Evolutionary conservation across 495 filamentous ascomycete species (phyloP).

Genomic region (Lindgomyces ingoldianus): DNA sequence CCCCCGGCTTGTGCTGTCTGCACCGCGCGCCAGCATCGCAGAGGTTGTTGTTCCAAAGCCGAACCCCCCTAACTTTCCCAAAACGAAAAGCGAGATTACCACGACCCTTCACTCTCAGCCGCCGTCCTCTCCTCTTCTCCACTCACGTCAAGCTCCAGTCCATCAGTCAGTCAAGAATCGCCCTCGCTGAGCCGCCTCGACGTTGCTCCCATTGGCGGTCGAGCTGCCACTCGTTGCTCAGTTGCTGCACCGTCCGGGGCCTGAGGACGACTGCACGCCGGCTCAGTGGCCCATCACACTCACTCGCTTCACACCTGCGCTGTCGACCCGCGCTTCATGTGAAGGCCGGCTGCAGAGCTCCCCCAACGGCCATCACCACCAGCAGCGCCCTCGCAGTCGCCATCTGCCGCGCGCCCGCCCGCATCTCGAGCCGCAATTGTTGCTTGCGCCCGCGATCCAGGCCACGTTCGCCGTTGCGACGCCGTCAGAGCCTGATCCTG

Average conservation of each 20-base stretch:
- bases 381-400: not conserved
- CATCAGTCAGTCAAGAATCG: slow-evolving; percentile 2
- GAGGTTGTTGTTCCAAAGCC: slow-evolving; percentile 1
- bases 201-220: not conserved
- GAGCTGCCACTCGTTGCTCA: slow-evolving; percentile 6
- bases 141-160: slow-evolving; percentile 14
- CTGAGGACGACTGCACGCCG: not conserved
- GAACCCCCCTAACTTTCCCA: slow-evolving; percentile 3
- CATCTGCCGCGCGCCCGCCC: not conserved
- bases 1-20: not conserved
- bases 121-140: slow-evolving; percentile 1
- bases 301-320: not conserved
- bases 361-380: not conserved
- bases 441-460: not conserved
- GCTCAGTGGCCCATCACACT: not conserved
- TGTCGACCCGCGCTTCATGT: slow-evolving; percentile 6
- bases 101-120: not conserved
- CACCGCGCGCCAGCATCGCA: not conserved
- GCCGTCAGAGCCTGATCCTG: not conserved
- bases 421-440: not conserved
- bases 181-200: not conserved
- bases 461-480: not conserved
- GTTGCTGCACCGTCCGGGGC: not conserved
- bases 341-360: not conserved
- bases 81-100: slow-evolving; percentile 23